A percentile compares a stretch with the other conserved stretches of the same genome.
Conservation (phyloP, 108 stramenopile species). For the Nitzschia sp. region DNA sequence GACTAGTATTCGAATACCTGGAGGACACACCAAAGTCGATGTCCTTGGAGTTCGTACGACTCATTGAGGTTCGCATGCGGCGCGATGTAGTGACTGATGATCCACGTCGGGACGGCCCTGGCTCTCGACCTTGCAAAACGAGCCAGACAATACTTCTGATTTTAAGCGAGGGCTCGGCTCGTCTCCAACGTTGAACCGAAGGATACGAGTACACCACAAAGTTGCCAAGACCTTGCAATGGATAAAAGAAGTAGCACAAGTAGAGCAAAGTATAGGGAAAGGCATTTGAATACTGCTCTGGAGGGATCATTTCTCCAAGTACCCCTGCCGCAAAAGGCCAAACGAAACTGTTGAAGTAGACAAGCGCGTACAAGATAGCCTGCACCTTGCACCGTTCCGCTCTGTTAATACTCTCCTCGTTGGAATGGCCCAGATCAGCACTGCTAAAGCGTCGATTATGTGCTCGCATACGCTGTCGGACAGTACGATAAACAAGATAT, state of each 20-base stretch:
- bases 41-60: too few relatives aligned
- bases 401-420: neutral
- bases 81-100: too few relatives aligned
- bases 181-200: neutral
- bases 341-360: neutral
- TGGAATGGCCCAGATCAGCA: neutral
- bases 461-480: neutral
- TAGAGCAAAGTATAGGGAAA: neutral
- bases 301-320: neutral
- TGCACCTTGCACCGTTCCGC: neutral
- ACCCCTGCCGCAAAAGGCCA: neutral
- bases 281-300: neutral
- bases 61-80: too few relatives aligned
- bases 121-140: neutral
- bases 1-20: too few relatives aligned
- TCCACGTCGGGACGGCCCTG: neutral
- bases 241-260: neutral
- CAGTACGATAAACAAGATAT: neutral
- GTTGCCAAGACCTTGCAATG: neutral
- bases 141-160: neutral
- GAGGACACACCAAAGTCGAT: too few relatives aligned
- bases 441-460: neutral
- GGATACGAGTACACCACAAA: neutral
- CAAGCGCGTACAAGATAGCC: neutral
- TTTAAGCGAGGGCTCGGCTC: neutral